Base-by-base conservation (phyloP, 2,329 filamentous ascomycete genomes). In the Penicillium sclerotigenum region DNA sequence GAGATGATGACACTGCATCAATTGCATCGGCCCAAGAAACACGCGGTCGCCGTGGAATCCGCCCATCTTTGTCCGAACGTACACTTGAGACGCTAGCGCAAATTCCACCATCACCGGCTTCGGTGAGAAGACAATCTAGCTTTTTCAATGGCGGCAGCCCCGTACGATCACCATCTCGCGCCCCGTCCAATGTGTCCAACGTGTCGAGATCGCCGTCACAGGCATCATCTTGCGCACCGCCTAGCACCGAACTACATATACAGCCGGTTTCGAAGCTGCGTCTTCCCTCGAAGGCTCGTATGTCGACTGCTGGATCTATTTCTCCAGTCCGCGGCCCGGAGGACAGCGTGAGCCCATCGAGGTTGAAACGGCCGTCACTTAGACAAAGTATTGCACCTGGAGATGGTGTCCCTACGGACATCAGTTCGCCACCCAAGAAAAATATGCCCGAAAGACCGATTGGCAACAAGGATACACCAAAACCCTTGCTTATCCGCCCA, bases 41-140 rank as follows among this genome's bases (percentile, higher is more conserved):
- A 26, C 63, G 70, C 36, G 69, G 65, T 34, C 66, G 66, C 18
- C 56, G 56, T 40, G 56, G 54, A 31, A 53, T 57, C 28, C 67
- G 67, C 5, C 67, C 73, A 16, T 75, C 73, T 6, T 59, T 97
- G 4, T 86, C 88, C 0, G 92, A 97, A 65, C 81, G 93, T 56
- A 95, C 92, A 0, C 87, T 96, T 40, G 90, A 96, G 71, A 96
- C 90, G 0, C 77, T 97, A 6, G 83, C 91, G 3, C 83, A 86
- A 45, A 78, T 96, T 29, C 89, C 91, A 0, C 85, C 89, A 0
- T 94, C 91, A 0, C 91, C 92, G 5, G 84, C 83, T 0, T 73
- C 88, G 43, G 83, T 81, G 50, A 84, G 84, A 56, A 84, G 86
- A 52, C 78, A 82, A 9, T 90, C 90, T 0, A 85, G 83, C 53